Percentiles rank a stretch among this genome's conserved stretches.
These are phyloP conservation scores for Solanum hybrid DNA, from an alignment of 305 asterid genomes.

Conservation along the genomic window DNA sequence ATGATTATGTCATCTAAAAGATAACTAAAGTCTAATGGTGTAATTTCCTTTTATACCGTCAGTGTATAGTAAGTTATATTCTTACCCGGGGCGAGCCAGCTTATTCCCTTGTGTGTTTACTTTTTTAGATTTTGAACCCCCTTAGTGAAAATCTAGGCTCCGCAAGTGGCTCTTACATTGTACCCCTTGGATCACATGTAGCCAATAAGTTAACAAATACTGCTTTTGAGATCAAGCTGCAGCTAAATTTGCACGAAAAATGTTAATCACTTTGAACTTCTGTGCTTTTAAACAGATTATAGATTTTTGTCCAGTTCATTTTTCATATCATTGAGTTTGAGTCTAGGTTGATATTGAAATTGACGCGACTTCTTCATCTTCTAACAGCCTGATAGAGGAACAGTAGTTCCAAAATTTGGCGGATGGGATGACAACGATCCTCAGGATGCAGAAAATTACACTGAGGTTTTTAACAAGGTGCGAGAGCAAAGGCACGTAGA, in stretches of 20 bases:
- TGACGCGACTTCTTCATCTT: neutral
- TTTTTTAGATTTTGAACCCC: too few species aligned
- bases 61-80: too few species aligned
- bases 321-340: neutral
- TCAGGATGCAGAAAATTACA: slow-evolving; percentile 57
- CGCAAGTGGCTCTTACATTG: too few species aligned
- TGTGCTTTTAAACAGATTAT: neutral
- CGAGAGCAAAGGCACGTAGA: slow-evolving; percentile 33
- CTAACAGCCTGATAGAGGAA: slow-evolving; percentile 53
- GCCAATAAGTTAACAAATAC: too few species aligned
- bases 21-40: too few species aligned
- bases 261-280: neutral
- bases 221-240: too few species aligned
- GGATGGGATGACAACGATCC: slow-evolving; percentile 68
- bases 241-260: neutral
- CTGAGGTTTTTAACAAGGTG: slow-evolving; percentile 51
- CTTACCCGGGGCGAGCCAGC: too few species aligned
- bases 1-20: neutral
- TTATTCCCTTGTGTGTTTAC: too few species aligned
- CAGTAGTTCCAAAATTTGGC: slow-evolving; percentile 74
- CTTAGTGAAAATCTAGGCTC: too few species aligned
- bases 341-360: neutral
- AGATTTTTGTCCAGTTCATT: neutral
- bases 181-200: too few species aligned
- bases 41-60: too few species aligned